Evolutionary conservation across 257 asterid species (phyloP).

Genomic region (Buddleja alternifolia): DNA sequence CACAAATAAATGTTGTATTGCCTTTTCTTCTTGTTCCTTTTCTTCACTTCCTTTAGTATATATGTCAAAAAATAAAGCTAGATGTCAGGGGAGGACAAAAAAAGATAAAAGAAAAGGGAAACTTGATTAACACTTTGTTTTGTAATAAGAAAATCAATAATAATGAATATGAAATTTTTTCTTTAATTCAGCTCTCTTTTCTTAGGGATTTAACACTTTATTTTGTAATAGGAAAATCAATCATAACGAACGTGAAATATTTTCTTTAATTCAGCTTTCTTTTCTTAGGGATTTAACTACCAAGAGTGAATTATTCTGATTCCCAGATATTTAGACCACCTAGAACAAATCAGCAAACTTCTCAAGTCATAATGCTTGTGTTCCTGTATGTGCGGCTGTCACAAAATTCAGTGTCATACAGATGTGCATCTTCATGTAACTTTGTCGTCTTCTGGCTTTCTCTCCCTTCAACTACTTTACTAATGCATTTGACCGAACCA

Average conservation of each 20-base stretch:
- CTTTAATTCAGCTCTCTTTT: constrained; percentile 10
- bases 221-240: not conserved
- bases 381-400: constrained; percentile 6
- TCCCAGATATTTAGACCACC: constrained; percentile 2
- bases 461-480: constrained; percentile 18
- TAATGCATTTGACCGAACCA: not conserved
- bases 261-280: constrained; percentile 1
- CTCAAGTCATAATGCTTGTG: not conserved
- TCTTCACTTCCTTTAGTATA: not conserved
- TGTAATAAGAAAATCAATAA: not conserved
- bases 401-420: not conserved
- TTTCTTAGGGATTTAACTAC: constrained; percentile 12
- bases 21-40: not conserved
- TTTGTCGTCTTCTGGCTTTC: constrained; percentile 8
- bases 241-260: not conserved
- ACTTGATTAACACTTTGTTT: not conserved
- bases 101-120: constrained; percentile 14
- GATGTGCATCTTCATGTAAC: not conserved
- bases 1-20: not conserved
- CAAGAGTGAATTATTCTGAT: not conserved
- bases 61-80: not conserved
- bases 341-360: constrained; percentile 10
- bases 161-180: not conserved
- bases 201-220: not conserved
- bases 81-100: not conserved